A percentile compares a stretch with the other conserved stretches of the same genome.
These are phyloP conservation scores for Chaetomiaceae sp. DNA, from an alignment of 2,329 filamentous ascomycete genomes.

Conservation along the genomic window DNA sequence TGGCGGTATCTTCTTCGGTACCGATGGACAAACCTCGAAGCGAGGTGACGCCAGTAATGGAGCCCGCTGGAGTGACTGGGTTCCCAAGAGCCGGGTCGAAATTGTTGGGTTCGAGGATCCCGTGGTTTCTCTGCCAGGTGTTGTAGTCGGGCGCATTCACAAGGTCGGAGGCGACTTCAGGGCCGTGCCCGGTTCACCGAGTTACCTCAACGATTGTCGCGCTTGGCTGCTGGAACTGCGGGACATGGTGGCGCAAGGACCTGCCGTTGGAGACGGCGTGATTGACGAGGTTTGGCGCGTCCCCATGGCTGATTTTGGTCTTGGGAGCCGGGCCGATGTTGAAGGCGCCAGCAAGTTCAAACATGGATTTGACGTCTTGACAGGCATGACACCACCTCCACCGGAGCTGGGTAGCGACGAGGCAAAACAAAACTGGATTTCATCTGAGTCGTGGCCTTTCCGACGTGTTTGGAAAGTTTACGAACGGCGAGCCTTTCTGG, in stretches of 20 bases:
- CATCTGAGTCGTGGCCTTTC: too few relatives aligned
- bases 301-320: constrained; percentile 4
- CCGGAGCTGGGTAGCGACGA: too few relatives aligned
- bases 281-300: constrained; percentile 1
- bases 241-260: not conserved
- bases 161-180: not conserved
- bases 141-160: not conserved
- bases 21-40: not conserved
- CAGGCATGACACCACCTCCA: too few relatives aligned
- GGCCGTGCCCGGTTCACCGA: not conserved
- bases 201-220: not conserved
- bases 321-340: not conserved
- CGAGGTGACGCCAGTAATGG: not conserved
- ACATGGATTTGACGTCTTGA: constrained; percentile 2
- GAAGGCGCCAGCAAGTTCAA: not conserved
- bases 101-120: not conserved
- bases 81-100: not conserved
- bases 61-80: constrained; percentile 3
- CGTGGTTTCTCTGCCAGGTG: not conserved
- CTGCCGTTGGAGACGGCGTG: not conserved
- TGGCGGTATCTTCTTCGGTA: not conserved
- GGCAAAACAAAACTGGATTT: too few relatives aligned
- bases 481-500: too few relatives aligned
- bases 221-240: not conserved
- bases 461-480: too few relatives aligned